These are phyloP conservation scores for Ogataea angusta DNA, from an alignment of 805 yeast genomes.

Conservation along the genomic window DNA sequence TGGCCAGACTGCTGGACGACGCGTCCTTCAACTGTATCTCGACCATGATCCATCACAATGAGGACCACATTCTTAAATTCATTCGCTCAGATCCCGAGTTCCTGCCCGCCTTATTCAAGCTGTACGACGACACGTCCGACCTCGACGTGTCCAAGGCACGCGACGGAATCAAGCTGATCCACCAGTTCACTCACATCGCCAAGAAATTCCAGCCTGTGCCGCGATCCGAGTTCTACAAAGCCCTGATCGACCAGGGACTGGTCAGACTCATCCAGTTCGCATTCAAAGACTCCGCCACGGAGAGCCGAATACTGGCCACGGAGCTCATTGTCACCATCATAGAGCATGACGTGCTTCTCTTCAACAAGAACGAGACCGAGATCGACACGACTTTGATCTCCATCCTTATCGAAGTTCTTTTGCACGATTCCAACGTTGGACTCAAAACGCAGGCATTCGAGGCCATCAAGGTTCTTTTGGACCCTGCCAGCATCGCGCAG, in stretches of 20 bases:
- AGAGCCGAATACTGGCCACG: slow-evolving; percentile 65
- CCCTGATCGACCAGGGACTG: slow-evolving; percentile 64
- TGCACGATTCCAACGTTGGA: slow-evolving; percentile 65
- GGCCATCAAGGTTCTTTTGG: slow-evolving; percentile 72
- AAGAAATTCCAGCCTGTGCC: slow-evolving; percentile 61
- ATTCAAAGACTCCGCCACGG: slow-evolving; percentile 45
- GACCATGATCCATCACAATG: slow-evolving; percentile 65
- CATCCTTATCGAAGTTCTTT: slow-evolving; percentile 51
- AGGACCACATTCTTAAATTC: slow-evolving; percentile 60
- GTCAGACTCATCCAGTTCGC: slow-evolving; percentile 72
- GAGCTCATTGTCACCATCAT: slow-evolving; percentile 77
- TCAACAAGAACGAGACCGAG: slow-evolving; percentile 33
- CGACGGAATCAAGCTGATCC: slow-evolving; percentile 74
- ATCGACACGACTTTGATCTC: slow-evolving; percentile 49
- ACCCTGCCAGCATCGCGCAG: slow-evolving; percentile 38
- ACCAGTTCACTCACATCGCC: slow-evolving; percentile 76
- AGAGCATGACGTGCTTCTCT: slow-evolving; percentile 74
- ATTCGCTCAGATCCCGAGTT: slow-evolving; percentile 52
- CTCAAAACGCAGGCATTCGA: slow-evolving; percentile 79
- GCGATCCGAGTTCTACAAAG: slow-evolving; percentile 60
- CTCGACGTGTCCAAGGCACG: slow-evolving; percentile 35
- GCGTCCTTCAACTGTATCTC: slow-evolving; percentile 64
- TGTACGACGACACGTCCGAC: slow-evolving; percentile 40
- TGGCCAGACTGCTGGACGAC: slow-evolving; percentile 82
- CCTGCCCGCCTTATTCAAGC: slow-evolving; percentile 52